Base-by-base conservation (phyloP, 2,329 filamentous ascomycete genomes). In the Penicillium hordei region DNA sequence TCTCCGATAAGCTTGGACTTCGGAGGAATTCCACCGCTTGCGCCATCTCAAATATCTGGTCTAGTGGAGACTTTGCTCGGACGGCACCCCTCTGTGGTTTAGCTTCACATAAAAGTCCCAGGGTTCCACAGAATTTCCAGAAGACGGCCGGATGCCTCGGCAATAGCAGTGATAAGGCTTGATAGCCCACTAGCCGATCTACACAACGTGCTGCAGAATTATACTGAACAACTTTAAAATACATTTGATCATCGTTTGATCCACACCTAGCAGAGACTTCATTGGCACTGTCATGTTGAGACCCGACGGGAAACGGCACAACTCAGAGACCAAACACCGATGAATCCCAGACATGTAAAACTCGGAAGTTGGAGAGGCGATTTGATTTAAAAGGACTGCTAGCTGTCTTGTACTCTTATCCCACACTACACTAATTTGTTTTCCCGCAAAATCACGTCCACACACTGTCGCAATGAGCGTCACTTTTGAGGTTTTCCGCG, bases 401-500 rank as follows among this genome's bases (percentile, higher is more conserved):
- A 15, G 21, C 6, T 15, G 27, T 21, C 27, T 21, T 46, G 48
- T 19, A 8, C 17, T 36, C n/a, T 38, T 4, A n/a, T 23, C 5
- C 4, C 39, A 27, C 5, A 33, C 38, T n/a, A 25, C 9, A 38
- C 8, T 25, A 5, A 3, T 36, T 17, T n/a, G 2, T 19, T 44
- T 19, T 29, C 17, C 10, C 13, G 13, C n/a, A 33, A 46, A 7
- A 15, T 31, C 7, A 9, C 12, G 29, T 42, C 15, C 1, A 15
- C 17, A 31, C 21, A 61, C 4, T 19, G 13, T 29, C 12, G 29
- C n/a, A 9, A 68, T 68, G 65, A 68, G 65, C 39, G 53, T 68
- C 56, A 63, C 65, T 49, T 63, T 67, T 25, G 65, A 68, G n/a
- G 67, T 69, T 31, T 70, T 69, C 57, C 67, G 68, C 12, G 68